These are phyloP conservation scores for Solanum corneliomulleri DNA, from an alignment of 257 asterid genomes.

Conservation along the genomic window DNA sequence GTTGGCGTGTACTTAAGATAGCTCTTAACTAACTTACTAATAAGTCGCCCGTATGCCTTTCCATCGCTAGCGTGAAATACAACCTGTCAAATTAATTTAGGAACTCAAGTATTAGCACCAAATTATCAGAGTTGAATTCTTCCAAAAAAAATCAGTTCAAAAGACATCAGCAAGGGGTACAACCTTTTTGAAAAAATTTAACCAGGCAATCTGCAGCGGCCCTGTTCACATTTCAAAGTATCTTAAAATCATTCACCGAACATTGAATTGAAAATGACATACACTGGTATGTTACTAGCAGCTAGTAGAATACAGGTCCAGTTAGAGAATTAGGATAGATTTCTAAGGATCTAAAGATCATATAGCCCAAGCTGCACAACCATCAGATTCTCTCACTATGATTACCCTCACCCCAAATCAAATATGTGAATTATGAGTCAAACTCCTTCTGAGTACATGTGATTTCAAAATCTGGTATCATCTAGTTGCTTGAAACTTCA, in stretches of 20 bases:
- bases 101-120: background rate
- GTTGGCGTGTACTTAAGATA: background rate
- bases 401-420: background rate
- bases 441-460: background rate
- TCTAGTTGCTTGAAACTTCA: background rate
- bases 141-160: background rate
- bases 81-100: slow-evolving; percentile 21
- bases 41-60: slow-evolving; percentile 59
- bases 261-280: background rate
- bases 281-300: background rate
- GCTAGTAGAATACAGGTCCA: background rate
- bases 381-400: background rate
- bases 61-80: slow-evolving; percentile 52
- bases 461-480: background rate
- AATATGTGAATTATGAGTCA: background rate
- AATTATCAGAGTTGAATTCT: background rate
- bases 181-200: slow-evolving; percentile 60
- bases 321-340: background rate
- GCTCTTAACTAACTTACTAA: slow-evolving; percentile 31
- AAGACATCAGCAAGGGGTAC: background rate
- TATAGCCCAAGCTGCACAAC: background rate
- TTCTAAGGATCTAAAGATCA: background rate
- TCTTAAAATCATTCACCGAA: background rate
- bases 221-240: slow-evolving; percentile 26
- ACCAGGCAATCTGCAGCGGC: slow-evolving; percentile 55